Percentiles rank a stretch among this genome's conserved stretches.
Conservation (phyloP, 2,329 filamentous ascomycete species). For the Cladosporium cucumerinum region DNA sequence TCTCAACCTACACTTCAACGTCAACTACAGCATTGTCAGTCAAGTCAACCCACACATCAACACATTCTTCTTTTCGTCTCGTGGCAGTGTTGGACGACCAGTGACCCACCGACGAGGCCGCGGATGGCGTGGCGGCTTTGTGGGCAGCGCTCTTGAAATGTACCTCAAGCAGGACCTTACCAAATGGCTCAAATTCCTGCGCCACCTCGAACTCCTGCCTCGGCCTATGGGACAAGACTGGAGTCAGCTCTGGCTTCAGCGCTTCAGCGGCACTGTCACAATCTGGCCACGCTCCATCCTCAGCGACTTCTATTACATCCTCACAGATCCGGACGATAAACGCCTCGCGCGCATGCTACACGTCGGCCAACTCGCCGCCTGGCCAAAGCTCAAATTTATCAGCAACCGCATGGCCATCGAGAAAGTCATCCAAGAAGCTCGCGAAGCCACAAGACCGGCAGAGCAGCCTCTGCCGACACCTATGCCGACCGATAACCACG, state of each 20-base stretch:
- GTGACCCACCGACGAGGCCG: conserved; percentile 91
- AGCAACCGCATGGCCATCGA: conserved; percentile 84
- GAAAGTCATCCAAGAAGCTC: conserved; percentile 58
- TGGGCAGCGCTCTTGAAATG: conserved; percentile 88
- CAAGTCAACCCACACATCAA: conserved; percentile 97
- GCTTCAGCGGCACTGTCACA: conserved; percentile 90
- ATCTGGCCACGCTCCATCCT: conserved; percentile 84
- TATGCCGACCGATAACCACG: conserved; percentile 20
- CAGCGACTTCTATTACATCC: conserved; percentile 80
- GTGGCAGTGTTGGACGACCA: conserved; percentile 85
- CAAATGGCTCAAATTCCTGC: conserved; percentile 95
- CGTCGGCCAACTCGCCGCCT: conserved; percentile 82
- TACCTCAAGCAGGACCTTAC: conserved; percentile 94
- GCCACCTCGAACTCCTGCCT: conserved; percentile 86
- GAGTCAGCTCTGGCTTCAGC: conserved; percentile 93
- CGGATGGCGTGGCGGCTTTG: conserved; percentile 92
- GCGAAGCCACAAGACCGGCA: conserved; percentile 41
- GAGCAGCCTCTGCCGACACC: conserved; percentile 33
- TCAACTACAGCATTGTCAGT: conserved; percentile 89
- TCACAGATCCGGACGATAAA: conserved; percentile 74
- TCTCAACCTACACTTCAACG: conserved; percentile 94
- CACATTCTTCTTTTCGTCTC: conserved; percentile 95
- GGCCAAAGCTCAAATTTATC: conserved; percentile 89
- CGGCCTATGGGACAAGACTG: conserved; percentile 91
- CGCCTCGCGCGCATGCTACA: conserved; percentile 85